Percentiles rank a stretch among this genome's conserved stretches.
These are phyloP conservation scores for Phytophthora vignae DNA, from an alignment of 352 stramenopile genomes.

Conservation along the genomic window DNA sequence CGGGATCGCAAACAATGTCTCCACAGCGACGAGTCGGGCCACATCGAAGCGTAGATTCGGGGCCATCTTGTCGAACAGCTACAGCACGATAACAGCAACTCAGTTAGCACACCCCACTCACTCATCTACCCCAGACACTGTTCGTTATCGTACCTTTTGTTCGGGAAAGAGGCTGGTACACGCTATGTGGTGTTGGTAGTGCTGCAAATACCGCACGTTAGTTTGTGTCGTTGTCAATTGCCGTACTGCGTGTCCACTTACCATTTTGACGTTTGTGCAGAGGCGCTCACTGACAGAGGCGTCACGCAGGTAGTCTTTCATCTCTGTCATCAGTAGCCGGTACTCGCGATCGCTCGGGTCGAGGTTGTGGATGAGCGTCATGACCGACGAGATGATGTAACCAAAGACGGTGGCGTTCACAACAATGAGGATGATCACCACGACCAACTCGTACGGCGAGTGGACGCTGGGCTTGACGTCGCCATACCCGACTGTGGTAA, in stretches of 20 bases:
- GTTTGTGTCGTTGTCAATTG: not conserved
- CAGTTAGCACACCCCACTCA: not conserved
- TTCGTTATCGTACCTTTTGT: slow-evolving; percentile 59
- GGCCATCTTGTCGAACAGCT: slow-evolving; percentile 87
- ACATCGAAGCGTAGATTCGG: slow-evolving; percentile 85
- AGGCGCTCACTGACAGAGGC: slow-evolving; percentile 60
- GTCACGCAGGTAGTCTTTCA: slow-evolving; percentile 89
- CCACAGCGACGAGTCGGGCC: slow-evolving; percentile 75
- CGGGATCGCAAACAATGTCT: slow-evolving; percentile 82
- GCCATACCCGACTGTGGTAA: slow-evolving; percentile 91
- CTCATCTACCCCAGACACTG: not conserved
- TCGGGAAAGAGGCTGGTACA: slow-evolving; percentile 84
- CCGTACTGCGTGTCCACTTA: slow-evolving; percentile 3
- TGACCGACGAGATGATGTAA: slow-evolving; percentile 84
- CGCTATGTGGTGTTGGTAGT: slow-evolving; percentile 76
- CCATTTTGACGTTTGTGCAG: slow-evolving; percentile 76
- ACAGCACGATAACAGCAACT: not conserved
- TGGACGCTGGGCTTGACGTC: slow-evolving; percentile 80
- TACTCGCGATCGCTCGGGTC: slow-evolving; percentile 84
- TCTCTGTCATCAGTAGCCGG: slow-evolving; percentile 76
- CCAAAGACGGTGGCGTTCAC: slow-evolving; percentile 85
- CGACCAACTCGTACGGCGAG: slow-evolving; percentile 70
- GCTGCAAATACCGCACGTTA: slow-evolving; percentile 35
- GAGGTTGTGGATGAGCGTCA: slow-evolving; percentile 83
- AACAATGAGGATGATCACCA: slow-evolving; percentile 84